phyloP scores from a whole-genome alignment of 2,329 filamentous ascomycete species.

The Gremmenia infestans region DNA sequence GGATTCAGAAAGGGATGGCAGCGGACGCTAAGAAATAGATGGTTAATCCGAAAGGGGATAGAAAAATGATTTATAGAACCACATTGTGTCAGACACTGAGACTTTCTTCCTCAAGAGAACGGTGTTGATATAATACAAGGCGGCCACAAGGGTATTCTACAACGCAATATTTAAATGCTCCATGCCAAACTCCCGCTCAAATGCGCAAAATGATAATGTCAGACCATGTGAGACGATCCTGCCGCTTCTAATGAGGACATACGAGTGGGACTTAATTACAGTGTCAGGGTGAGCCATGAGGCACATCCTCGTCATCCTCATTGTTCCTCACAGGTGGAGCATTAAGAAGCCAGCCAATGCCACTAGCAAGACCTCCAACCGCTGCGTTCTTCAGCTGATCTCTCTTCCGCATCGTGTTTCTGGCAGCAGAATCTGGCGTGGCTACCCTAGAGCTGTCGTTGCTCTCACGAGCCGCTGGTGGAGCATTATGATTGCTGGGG shows the following conservation, averaged over 20 bases:
- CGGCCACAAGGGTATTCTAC: neutral
- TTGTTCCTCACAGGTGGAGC: slow-evolving; percentile 32
- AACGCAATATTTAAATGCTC: neutral
- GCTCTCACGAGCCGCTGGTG: slow-evolving; percentile 26
- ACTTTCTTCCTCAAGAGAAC: neutral
- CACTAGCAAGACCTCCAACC: slow-evolving; percentile 60
- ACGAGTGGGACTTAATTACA: neutral
- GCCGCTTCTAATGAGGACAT: neutral
- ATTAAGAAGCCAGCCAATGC: slow-evolving; percentile 63
- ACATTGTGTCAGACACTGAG: neutral
- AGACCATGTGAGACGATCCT: neutral
- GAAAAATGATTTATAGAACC: neutral
- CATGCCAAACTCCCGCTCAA: slow-evolving; percentile 3
- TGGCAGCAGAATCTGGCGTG: slow-evolving; percentile 7
- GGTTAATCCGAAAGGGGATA: neutral
- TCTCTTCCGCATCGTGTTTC: slow-evolving; percentile 56
- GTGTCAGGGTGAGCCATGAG: too few relatives aligned
- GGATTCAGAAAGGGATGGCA: slow-evolving; percentile 66
- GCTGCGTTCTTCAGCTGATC: slow-evolving; percentile 66
- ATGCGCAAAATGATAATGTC: neutral
- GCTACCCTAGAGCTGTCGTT: slow-evolving; percentile 17
- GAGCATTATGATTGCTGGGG: slow-evolving; percentile 23
- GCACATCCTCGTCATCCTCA: too few relatives aligned
- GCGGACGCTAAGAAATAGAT: slow-evolving; percentile 26
- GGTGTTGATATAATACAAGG: neutral